phyloP scores from a whole-genome alignment of 495 filamentous ascomycete genomes.

The Talaromyces stipitatus region DNA sequence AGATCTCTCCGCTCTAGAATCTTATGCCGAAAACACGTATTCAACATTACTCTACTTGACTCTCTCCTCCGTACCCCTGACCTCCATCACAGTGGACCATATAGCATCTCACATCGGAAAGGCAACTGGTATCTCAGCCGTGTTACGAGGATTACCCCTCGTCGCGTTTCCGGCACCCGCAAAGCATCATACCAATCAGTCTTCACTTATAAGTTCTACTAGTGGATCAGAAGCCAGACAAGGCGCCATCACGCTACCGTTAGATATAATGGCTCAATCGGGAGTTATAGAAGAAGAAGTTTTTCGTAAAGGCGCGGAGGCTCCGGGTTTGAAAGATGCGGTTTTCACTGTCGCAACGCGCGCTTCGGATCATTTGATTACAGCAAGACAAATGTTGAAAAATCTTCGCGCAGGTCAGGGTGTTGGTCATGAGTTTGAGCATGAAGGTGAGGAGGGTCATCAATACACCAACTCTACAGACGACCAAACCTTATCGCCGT shows the following conservation, averaged over 20 bases:
- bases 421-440: slow-evolving; percentile 80
- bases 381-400: slow-evolving; percentile 82
- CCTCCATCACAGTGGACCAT: slow-evolving; percentile 82
- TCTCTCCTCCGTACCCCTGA: slow-evolving; percentile 64
- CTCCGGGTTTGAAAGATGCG: slow-evolving; percentile 74
- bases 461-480: slow-evolving; percentile 35
- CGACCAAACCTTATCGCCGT: slow-evolving; percentile 14
- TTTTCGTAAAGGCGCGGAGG: slow-evolving; percentile 66
- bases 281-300: slow-evolving; percentile 83
- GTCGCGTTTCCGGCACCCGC: slow-evolving; percentile 70
- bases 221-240: slow-evolving; percentile 37
- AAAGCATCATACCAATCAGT: slow-evolving; percentile 41
- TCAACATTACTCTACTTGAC: slow-evolving; percentile 88
- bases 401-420: slow-evolving; percentile 63
- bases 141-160: slow-evolving; percentile 75
- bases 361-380: slow-evolving; percentile 92
- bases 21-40: slow-evolving; percentile 91
- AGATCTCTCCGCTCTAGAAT: slow-evolving; percentile 64
- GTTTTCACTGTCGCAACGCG: slow-evolving; percentile 88
- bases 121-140: slow-evolving; percentile 76
- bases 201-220: slow-evolving; percentile 15
- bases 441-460: slow-evolving; percentile 70
- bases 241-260: slow-evolving; percentile 67
- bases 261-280: slow-evolving; percentile 81
- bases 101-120: slow-evolving; percentile 92